Evolutionary conservation across 768 basidiomycete genomes (phyloP).

Genomic region (Flagelloscypha sp.): DNA sequence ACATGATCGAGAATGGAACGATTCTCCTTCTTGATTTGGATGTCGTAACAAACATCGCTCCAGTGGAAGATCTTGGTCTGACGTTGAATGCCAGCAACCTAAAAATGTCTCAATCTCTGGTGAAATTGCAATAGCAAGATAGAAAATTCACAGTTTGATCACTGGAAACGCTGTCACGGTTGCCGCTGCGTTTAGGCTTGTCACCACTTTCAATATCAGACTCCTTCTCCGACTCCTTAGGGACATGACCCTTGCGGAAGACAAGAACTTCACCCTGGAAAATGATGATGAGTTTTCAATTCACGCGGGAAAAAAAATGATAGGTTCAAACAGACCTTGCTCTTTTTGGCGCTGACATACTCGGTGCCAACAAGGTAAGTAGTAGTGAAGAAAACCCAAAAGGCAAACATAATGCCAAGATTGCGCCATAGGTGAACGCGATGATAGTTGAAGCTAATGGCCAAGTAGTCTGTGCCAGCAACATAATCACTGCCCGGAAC

Average conservation of each 20-base stretch:
- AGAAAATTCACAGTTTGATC: too few species aligned
- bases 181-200: too few species aligned
- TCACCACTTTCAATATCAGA: too few species aligned
- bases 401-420: constrained; percentile 32
- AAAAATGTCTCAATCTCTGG: too few species aligned
- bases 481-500: constrained; percentile 52
- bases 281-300: too few species aligned
- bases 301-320: too few species aligned
- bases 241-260: constrained; percentile 14
- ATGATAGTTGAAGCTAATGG: constrained; percentile 33
- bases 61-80: constrained; percentile 36
- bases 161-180: too few species aligned
- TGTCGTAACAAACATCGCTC: constrained; percentile 34
- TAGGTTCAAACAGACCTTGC: too few species aligned
- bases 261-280: constrained; percentile 14
- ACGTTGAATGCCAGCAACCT: constrained; percentile 4
- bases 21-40: constrained; percentile 18
- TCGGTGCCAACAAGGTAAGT: constrained; percentile 25
- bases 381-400: constrained; percentile 26
- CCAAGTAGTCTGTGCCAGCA: constrained; percentile 49
- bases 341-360: constrained; percentile 12
- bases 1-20: constrained; percentile 32
- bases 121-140: too few species aligned
- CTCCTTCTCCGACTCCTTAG: too few species aligned
- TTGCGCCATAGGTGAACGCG: constrained; percentile 41